These are phyloP conservation scores for Blastobotrys arbuscula DNA, from an alignment of 1,139 yeast genomes.

Conservation along the genomic window DNA sequence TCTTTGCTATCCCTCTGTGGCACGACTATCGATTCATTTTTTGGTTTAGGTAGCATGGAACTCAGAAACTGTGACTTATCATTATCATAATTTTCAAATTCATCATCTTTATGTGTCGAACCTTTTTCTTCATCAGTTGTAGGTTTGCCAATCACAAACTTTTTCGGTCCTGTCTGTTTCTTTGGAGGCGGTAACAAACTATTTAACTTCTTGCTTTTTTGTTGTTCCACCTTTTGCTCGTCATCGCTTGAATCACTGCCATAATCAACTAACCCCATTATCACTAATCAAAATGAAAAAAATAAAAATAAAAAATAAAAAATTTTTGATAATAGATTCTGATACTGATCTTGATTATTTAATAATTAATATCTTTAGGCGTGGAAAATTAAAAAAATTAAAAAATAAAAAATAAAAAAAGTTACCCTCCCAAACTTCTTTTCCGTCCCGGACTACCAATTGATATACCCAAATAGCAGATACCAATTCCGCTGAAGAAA, in stretches of 20 bases:
- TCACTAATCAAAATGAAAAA: not conserved
- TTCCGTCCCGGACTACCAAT: too few species aligned
- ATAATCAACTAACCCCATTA: slow-evolving; percentile 20
- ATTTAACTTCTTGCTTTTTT: not conserved
- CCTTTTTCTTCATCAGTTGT: too few species aligned
- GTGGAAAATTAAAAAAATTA: too few species aligned
- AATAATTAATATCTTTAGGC: too few species aligned
- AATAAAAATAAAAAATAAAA: too few species aligned
- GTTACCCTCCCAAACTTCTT: too few species aligned
- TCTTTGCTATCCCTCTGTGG: not conserved
- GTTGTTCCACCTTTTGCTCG: not conserved
- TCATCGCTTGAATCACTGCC: slow-evolving; percentile 17
- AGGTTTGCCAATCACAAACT: slow-evolving; percentile 11
- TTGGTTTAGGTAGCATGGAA: slow-evolving; percentile 7
- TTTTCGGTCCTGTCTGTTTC: slow-evolving; percentile 12
- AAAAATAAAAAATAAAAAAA: too few species aligned
- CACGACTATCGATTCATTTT: not conserved
- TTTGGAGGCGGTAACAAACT: slow-evolving; percentile 7
- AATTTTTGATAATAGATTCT: too few species aligned
- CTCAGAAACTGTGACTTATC: not conserved
- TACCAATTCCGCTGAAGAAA: too few species aligned
- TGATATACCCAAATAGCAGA: too few species aligned
- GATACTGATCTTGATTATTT: too few species aligned
- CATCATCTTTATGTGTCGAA: not conserved
- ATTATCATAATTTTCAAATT: not conserved